A percentile compares a stretch with the other conserved stretches of the same genome.
Conservation (phyloP, 768 basidiomycete genomes). For the Fistulinella prunicolor region DNA sequence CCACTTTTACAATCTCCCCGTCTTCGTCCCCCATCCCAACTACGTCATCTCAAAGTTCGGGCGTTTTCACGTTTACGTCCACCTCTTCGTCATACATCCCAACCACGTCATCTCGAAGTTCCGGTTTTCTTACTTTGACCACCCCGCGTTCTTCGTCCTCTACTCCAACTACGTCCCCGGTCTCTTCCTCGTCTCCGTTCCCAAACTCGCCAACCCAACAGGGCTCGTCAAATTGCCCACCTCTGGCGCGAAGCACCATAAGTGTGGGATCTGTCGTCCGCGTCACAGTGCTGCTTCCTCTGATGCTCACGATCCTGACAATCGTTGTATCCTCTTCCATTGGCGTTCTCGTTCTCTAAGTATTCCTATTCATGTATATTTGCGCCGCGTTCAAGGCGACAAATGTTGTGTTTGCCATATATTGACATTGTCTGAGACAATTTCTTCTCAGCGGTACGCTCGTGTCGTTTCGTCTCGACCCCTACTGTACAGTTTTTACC, state of each 20-base stretch:
- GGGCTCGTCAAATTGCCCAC: slow-evolving; percentile 23
- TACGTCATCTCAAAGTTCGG: neutral
- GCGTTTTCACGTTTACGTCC: neutral
- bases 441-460: slow-evolving; percentile 5
- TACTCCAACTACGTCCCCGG: neutral
- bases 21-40: neutral
- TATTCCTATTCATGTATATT: neutral
- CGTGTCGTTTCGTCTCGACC: neutral
- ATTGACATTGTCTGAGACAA: neutral
- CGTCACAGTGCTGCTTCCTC: slow-evolving; percentile 8
- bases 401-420: neutral
- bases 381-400: neutral
- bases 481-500: neutral
- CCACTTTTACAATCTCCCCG: neutral
- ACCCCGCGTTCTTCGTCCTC: neutral
- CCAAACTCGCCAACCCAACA: slow-evolving; percentile 19
- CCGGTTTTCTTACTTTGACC: neutral
- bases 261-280: slow-evolving; percentile 11
- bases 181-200: neutral
- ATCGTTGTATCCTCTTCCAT: slow-evolving; percentile 24
- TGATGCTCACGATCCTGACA: slow-evolving; percentile 26
- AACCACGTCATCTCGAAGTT: neutral
- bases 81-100: neutral
- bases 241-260: neutral
- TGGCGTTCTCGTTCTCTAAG: slow-evolving; percentile 27